Evolutionary conservation across 1,284 basidiomycete species (phyloP).

Genomic region (Coriolopsis trogii): DNA sequence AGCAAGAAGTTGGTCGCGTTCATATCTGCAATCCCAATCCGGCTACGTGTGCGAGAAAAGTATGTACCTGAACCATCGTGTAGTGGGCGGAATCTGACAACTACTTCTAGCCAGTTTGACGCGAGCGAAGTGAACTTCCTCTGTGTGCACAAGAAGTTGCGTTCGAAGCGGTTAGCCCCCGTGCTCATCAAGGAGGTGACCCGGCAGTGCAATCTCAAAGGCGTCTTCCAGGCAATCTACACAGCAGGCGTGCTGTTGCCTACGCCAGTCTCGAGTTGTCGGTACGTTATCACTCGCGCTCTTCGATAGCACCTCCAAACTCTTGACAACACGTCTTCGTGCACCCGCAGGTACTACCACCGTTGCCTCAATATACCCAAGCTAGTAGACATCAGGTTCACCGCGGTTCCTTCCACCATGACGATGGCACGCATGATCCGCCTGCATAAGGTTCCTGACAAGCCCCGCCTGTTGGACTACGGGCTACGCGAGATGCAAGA

Average conservation of each 20-base stretch:
- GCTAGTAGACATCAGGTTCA: constrained; percentile 91
- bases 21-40: constrained; percentile 93
- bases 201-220: constrained; percentile 86
- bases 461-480: constrained; percentile 44
- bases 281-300: constrained; percentile 44
- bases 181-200: constrained; percentile 99
- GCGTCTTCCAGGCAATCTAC: constrained; percentile 97
- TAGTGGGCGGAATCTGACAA: neutral
- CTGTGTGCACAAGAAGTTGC: constrained; percentile 97
- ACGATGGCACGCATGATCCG: constrained; percentile 87
- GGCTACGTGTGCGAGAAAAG: constrained; percentile 80
- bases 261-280: constrained; percentile 85
- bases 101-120: constrained; percentile 58
- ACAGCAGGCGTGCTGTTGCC: constrained; percentile 92
- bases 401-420: constrained; percentile 81
- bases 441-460: constrained; percentile 66
- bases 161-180: constrained; percentile 94
- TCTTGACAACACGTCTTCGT: neutral
- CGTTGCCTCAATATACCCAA: constrained; percentile 92
- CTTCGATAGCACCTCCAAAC: too few relatives aligned
- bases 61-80: constrained; percentile 34
- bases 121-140: constrained; percentile 97
- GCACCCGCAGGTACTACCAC: constrained; percentile 78
- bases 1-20: constrained; percentile 97
- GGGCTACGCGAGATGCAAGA: constrained; percentile 91